These are phyloP conservation scores for Mortierella sp. DNA, from an alignment of 371 early-diverging fungal genomes.

Conservation along the genomic window DNA sequence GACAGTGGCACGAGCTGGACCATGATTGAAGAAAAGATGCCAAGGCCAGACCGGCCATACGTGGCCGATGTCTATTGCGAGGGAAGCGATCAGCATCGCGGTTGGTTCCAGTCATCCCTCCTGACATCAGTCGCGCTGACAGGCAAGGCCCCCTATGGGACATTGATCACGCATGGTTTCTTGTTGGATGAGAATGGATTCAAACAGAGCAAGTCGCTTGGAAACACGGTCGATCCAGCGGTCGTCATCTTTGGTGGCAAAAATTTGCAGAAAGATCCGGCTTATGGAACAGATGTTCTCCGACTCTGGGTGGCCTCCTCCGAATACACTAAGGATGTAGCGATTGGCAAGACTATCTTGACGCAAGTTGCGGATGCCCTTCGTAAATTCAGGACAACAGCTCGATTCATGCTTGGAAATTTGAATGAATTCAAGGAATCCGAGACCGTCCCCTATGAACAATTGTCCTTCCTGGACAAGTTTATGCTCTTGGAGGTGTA, in stretches of 20 bases:
- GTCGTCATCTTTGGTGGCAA: constrained; percentile 78
- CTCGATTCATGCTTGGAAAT: constrained; percentile 86
- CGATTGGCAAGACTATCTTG: constrained; percentile 77
- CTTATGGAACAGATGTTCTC: constrained; percentile 87
- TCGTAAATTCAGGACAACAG: constrained; percentile 83
- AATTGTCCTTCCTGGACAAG: constrained; percentile 71
- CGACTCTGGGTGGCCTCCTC: constrained; percentile 88
- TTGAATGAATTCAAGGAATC: constrained; percentile 69
- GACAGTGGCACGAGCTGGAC: constrained; percentile 92
- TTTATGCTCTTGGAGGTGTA: constrained; percentile 77
- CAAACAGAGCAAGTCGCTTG: constrained; percentile 96
- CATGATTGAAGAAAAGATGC: constrained; percentile 61
- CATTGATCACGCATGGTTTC: constrained; percentile 94
- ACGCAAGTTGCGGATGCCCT: constrained; percentile 72
- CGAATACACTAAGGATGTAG: constrained; percentile 84
- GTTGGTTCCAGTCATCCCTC: constrained; percentile 97
- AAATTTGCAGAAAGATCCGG: constrained; percentile 73
- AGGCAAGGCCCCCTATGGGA: constrained; percentile 83
- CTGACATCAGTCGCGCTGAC: constrained; percentile 88
- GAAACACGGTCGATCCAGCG: constrained; percentile 88
- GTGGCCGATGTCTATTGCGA: constrained; percentile 92
- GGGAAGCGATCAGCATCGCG: constrained; percentile 96
- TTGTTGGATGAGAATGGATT: constrained; percentile 88
- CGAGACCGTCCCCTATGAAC: constrained; percentile 62
- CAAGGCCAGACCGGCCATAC: constrained; percentile 46